A percentile compares a stretch with the other conserved stretches of the same genome.
Conservation (phyloP, 306 rosid species). For the Cucurbita moschata region DNA sequence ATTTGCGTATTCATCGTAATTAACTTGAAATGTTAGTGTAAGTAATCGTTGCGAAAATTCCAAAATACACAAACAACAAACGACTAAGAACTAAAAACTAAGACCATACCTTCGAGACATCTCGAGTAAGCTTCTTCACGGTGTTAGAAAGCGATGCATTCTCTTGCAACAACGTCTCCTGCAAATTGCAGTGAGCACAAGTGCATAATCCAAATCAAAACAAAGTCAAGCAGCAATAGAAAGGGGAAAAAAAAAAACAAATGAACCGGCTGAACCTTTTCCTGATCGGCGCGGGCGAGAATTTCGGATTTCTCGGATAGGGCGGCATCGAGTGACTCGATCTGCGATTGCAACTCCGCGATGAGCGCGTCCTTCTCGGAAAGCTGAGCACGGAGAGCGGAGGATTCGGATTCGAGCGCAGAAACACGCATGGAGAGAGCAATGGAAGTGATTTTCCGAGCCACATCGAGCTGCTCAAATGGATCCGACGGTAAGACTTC, state of each 20-base stretch:
- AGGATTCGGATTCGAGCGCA: conserved; percentile 40
- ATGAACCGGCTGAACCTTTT: conserved; percentile 31
- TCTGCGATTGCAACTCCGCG: conserved; percentile 46
- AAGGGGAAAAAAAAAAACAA: background rate
- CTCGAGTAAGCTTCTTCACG: conserved; percentile 68
- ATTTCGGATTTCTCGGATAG: conserved; percentile 41
- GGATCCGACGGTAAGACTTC: conserved; percentile 70
- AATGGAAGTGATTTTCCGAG: conserved; percentile 79
- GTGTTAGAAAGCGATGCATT: conserved; percentile 46
- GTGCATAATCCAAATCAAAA: background rate
- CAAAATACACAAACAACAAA: background rate
- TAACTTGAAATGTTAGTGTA: background rate
- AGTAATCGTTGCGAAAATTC: background rate
- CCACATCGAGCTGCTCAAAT: conserved; percentile 84
- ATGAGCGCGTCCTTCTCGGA: conserved; percentile 43
- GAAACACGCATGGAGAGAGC: conserved; percentile 74
- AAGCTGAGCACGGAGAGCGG: conserved; percentile 30
- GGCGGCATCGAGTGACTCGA: conserved; percentile 39
- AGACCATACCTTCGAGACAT: conserved; percentile 66
- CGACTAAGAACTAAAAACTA: too few relatives aligned
- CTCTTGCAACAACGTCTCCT: conserved; percentile 60
- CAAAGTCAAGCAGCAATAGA: background rate
- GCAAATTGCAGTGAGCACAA: background rate
- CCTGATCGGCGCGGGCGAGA: conserved; percentile 33
- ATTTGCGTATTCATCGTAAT: background rate